Base-by-base conservation (phyloP, 1,284 basidiomycete species). In the Xerocomus amazonicus region DNA sequence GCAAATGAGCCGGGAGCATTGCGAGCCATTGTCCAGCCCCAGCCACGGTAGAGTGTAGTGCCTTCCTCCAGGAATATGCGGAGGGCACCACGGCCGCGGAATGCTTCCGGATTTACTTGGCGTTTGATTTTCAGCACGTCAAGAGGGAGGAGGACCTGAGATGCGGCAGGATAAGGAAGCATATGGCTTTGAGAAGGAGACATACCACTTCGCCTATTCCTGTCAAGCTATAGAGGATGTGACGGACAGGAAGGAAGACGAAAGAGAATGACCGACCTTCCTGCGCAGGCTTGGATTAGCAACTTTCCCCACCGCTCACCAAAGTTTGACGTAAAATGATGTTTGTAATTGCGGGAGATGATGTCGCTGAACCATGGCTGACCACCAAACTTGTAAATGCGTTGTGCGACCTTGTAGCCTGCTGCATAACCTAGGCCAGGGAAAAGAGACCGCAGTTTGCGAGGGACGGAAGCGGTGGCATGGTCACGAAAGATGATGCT, bases 41-140 rank as follows among this genome's bases (percentile, higher is more conserved):
- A 97, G 35, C 96, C 96, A 57, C 94, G 85, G 74, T 99, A 99
- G 34, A 99, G 81, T 3, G 87, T 81, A 10, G 81, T 86, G 51
- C 95, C 93, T 67, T 99, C 97, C 60, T 99, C 95, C 58, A 86
- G 73, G 67, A 99, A 83, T 58, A 99, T 94, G 48, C 88, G 86
- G 51, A 97, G 57, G 60, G 97, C 80, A 34, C 95, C 94, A 34
- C 96, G 88, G 39, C 92, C 92, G 47, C 90, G 87, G 81, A 97
- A 92, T 2, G 94, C 92, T 62, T 96, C 93, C 4, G 93, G 94
- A 73, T 97, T 97, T 55, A 95, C 93, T 74, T 97, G 94, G 56
- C 95, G 87, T 77, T 97, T 98, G 73, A 99, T 99, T 74, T 99
- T 99, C 64, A 99, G 84, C 27, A 87, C 95, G 63, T 99, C 96